A percentile compares a stretch with the other conserved stretches of the same genome.
phyloP scores from a whole-genome alignment of 1,284 basidiomycete genomes.

The Tilletia walkeri region DNA sequence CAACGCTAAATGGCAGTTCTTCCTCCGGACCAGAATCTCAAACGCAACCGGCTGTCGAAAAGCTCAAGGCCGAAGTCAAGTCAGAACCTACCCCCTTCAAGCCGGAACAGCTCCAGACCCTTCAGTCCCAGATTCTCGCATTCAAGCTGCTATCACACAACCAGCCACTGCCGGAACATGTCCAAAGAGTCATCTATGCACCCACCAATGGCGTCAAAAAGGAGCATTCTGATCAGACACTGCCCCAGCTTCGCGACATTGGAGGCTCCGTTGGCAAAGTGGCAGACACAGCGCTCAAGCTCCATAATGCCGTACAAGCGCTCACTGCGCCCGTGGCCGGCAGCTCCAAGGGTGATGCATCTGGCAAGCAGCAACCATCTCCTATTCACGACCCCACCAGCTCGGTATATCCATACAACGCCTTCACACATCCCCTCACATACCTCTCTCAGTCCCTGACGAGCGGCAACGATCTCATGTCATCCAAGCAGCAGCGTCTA shows the following conservation, averaged over 20 bases:
- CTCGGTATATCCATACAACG: slow-evolving; percentile 90
- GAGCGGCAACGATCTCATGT: slow-evolving; percentile 50
- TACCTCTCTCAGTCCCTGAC: slow-evolving; percentile 56
- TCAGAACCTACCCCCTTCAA: slow-evolving; percentile 61
- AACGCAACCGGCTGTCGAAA: neutral
- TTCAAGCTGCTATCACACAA: slow-evolving; percentile 81
- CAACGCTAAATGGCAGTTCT: neutral
- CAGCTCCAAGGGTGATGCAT: neutral
- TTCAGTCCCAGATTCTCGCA: slow-evolving; percentile 84
- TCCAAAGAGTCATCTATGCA: slow-evolving; percentile 71
- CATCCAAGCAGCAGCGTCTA: slow-evolving; percentile 74
- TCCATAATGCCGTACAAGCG: slow-evolving; percentile 2
- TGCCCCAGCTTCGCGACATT: slow-evolving; percentile 58
- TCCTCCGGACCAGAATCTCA: neutral
- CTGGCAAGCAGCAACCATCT: slow-evolving; percentile 19
- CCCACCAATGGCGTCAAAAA: slow-evolving; percentile 21
- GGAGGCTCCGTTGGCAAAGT: slow-evolving; percentile 70
- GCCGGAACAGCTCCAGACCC: slow-evolving; percentile 73
- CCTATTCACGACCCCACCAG: slow-evolving; percentile 69
- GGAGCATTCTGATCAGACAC: slow-evolving; percentile 37
- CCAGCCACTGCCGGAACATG: slow-evolving; percentile 72
- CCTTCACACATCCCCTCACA: slow-evolving; percentile 81
- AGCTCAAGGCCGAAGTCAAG: slow-evolving; percentile 13
- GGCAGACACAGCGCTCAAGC: slow-evolving; percentile 63
- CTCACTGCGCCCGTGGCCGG: neutral